Conservation (phyloP, 371 early-diverging fungal genomes). For the Neoconidiobolus thromboides region DNA sequence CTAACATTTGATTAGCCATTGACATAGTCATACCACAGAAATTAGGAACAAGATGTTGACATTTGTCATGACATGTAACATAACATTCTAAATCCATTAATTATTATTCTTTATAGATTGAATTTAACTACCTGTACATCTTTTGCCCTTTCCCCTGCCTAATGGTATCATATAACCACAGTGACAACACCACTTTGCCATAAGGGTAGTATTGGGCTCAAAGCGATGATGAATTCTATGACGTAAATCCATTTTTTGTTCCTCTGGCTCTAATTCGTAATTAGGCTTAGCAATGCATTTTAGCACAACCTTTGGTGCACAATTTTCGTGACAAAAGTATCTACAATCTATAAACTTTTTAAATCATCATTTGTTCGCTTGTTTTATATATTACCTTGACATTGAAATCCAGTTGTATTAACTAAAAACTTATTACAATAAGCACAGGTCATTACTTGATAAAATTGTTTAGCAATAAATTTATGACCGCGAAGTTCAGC, state of each 20-base stretch:
- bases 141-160: slow-evolving; percentile 10
- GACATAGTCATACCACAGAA: slow-evolving; percentile 82
- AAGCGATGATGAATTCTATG: slow-evolving; percentile 88
- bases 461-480: slow-evolving; percentile 63
- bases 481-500: slow-evolving; percentile 72
- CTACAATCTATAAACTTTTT: slow-evolving; percentile 36
- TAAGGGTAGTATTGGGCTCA: slow-evolving; percentile 47
- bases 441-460: slow-evolving; percentile 87
- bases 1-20: slow-evolving; percentile 28
- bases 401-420: slow-evolving; percentile 67
- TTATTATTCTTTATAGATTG: slow-evolving; percentile 28
- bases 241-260: slow-evolving; percentile 7
- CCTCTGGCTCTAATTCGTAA: slow-evolving; percentile 17
- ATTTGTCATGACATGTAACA: slow-evolving; percentile 60
- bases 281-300: slow-evolving; percentile 63
- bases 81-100: slow-evolving; percentile 35
- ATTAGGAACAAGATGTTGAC: slow-evolving; percentile 71
- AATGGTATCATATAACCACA: slow-evolving; percentile 88
- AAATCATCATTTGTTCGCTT: too few species aligned
- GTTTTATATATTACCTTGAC: slow-evolving; percentile 24
- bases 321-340: slow-evolving; percentile 83
- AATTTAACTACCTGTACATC: slow-evolving; percentile 32
- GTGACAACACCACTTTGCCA: slow-evolving; percentile 89
- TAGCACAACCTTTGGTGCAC: slow-evolving; percentile 61
- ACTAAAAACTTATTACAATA: slow-evolving; percentile 78